Conservation (phyloP, 257 asterid genomes). For the Solanum pennellii region DNA sequence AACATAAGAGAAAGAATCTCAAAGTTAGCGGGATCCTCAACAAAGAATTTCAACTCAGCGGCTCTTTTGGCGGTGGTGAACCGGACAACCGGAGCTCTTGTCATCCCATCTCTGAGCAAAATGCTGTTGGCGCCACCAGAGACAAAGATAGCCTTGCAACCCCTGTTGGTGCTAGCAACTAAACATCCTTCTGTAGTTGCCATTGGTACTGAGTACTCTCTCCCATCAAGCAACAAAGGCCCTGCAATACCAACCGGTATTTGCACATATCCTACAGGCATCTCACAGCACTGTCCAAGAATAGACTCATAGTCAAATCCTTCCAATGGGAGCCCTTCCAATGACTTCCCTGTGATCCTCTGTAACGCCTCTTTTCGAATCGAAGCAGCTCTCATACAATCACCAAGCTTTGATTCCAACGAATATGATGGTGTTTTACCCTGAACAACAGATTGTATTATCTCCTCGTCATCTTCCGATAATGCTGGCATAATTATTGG, state of each 20-base stretch:
- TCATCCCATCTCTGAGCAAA: constrained; percentile 42
- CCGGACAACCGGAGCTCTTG: constrained; percentile 54
- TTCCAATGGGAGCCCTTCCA: constrained; percentile 44
- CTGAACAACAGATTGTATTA: constrained; percentile 18
- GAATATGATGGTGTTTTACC: constrained; percentile 40
- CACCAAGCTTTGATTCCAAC: constrained; percentile 40
- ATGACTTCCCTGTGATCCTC: constrained; percentile 37
- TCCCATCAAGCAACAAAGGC: constrained; percentile 45
- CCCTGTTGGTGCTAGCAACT: constrained; percentile 57
- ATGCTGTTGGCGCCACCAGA: constrained; percentile 41
- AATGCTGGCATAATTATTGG: constrained; percentile 5
- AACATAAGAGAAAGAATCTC: constrained; percentile 34
- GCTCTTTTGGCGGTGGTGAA: constrained; percentile 40
- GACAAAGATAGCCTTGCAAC: constrained; percentile 44
- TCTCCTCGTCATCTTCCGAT: constrained; percentile 30
- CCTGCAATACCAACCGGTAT: constrained; percentile 58
- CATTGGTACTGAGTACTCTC: constrained; percentile 48
- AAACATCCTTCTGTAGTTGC: constrained; percentile 55
- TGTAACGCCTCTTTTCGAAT: constrained; percentile 43
- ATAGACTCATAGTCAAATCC: constrained; percentile 46
- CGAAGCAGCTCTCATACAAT: constrained; percentile 33
- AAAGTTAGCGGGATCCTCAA: constrained; percentile 37
- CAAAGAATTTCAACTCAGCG: constrained; percentile 33
- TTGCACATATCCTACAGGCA: constrained; percentile 61
- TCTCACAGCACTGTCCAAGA: constrained; percentile 58